phyloP scores from a whole-genome alignment of 2,329 filamentous ascomycete species.

The Colletotrichum tropicale region DNA sequence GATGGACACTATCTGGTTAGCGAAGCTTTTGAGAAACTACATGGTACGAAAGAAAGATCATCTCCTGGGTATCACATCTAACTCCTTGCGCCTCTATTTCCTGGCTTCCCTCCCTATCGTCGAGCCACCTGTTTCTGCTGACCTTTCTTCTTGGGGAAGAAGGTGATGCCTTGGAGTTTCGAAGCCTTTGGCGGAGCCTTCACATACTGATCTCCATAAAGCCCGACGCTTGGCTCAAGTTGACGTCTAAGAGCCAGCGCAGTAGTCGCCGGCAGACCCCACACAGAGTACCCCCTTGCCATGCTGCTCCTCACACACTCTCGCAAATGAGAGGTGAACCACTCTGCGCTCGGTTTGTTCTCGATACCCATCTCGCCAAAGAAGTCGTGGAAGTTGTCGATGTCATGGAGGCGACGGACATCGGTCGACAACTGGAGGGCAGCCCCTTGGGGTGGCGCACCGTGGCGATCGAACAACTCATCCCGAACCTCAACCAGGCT shows the following conservation, averaged over 20 bases:
- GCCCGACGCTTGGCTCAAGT: not conserved
- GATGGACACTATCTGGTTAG: not conserved
- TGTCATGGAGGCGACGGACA: slow-evolving; percentile 45
- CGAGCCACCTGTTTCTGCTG: not conserved
- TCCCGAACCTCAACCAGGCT: slow-evolving; percentile 44
- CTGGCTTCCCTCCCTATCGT: not conserved
- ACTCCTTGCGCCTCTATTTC: not conserved
- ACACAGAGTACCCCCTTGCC: slow-evolving; percentile 32
- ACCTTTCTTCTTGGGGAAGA: not conserved
- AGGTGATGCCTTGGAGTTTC: not conserved
- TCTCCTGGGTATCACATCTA: not conserved
- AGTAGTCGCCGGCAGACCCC: not conserved
- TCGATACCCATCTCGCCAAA: slow-evolving; percentile 45
- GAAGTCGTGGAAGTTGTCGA: slow-evolving; percentile 47
- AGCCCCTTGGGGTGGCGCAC: slow-evolving; percentile 45
- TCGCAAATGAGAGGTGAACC: slow-evolving; percentile 37
- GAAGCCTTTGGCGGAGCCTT: not conserved
- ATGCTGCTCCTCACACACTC: slow-evolving; percentile 36
- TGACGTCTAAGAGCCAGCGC: not conserved
- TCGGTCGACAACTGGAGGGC: slow-evolving; percentile 43
- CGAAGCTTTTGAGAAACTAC: not conserved
- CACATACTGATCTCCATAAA: not conserved
- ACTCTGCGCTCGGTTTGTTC: slow-evolving; percentile 21
- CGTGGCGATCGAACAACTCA: slow-evolving; percentile 49
- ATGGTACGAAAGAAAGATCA: too few species aligned